Conservation (phyloP, 2,329 filamentous ascomycete genomes). For the Aureobasidium sp. region DNA sequence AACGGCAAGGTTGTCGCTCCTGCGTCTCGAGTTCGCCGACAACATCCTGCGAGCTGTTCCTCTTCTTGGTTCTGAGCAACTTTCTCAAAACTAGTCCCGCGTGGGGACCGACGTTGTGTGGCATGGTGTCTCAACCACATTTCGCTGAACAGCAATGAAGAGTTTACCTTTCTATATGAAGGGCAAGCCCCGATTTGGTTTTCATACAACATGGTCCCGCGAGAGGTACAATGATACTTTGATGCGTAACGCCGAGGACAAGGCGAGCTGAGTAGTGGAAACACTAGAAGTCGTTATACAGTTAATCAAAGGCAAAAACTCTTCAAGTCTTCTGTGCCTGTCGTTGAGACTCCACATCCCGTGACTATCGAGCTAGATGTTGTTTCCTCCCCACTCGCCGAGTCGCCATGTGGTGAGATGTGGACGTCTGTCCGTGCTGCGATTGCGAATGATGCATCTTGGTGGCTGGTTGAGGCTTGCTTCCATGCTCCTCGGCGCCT, state of each 20-base stretch:
- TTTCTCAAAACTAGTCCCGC: too few relatives aligned
- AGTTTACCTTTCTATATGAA: neutral
- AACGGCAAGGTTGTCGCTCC: neutral
- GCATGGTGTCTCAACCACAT: neutral
- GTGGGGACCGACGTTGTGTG: neutral
- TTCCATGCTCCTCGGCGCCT: neutral
- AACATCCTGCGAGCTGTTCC: neutral
- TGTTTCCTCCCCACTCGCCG: neutral
- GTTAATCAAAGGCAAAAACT: conserved; percentile 6
- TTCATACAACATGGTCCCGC: neutral
- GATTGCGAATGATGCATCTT: conserved; percentile 8
- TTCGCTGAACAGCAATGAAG: neutral
- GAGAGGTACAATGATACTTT: conserved; percentile 1
- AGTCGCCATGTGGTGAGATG: neutral
- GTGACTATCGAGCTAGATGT: neutral
- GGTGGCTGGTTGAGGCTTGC: neutral
- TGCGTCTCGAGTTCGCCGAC: neutral
- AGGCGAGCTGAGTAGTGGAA: conserved; percentile 5
- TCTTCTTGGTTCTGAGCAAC: neutral
- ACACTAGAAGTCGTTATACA: neutral
- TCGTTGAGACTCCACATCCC: conserved; percentile 7
- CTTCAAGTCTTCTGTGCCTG: neutral
- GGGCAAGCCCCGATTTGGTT: neutral
- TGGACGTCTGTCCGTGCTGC: conserved; percentile 1
- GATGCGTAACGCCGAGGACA: neutral